phyloP scores from a whole-genome alignment of 2,329 filamentous ascomycete species.

The Ilyonectria destructans region DNA sequence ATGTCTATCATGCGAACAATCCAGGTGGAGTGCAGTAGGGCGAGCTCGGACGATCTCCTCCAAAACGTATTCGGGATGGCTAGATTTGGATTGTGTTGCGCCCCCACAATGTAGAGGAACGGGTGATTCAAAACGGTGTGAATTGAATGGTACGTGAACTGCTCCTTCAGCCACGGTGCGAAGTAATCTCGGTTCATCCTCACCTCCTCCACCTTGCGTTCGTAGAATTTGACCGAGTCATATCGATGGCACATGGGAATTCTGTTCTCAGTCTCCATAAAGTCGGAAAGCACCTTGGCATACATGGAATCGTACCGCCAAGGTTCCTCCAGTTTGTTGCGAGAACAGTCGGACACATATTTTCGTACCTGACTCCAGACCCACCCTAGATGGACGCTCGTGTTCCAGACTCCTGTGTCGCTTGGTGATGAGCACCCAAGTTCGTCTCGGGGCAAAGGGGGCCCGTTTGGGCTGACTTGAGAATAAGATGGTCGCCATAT shows the following conservation, averaged over 20 bases:
- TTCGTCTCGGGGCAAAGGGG: constrained; percentile 62
- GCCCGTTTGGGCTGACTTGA: constrained; percentile 51
- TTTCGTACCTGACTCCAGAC: constrained; percentile 65
- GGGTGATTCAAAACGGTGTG: constrained; percentile 68
- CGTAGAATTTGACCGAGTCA: constrained; percentile 68
- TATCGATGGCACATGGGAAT: constrained; percentile 68
- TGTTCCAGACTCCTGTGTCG: constrained; percentile 67
- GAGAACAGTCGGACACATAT: constrained; percentile 66
- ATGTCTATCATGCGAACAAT: constrained; percentile 70
- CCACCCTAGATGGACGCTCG: constrained; percentile 65
- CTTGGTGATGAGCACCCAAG: constrained; percentile 58
- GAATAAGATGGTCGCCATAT: constrained; percentile 57
- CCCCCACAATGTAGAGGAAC: constrained; percentile 68
- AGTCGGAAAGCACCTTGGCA: constrained; percentile 65
- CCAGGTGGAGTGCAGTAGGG: constrained; percentile 68
- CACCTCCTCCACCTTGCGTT: constrained; percentile 64
- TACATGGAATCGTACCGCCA: constrained; percentile 70
- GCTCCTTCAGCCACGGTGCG: constrained; percentile 68
- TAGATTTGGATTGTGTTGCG: constrained; percentile 67
- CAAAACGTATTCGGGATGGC: constrained; percentile 70
- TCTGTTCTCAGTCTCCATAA: constrained; percentile 66
- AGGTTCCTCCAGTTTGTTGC: constrained; percentile 64
- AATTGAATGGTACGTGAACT: constrained; percentile 69
- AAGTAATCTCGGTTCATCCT: constrained; percentile 64
- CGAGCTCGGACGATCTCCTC: constrained; percentile 67